These are phyloP conservation scores for Talaromyces trachyspermus DNA, from an alignment of 495 filamentous ascomycete species.

Conservation along the genomic window DNA sequence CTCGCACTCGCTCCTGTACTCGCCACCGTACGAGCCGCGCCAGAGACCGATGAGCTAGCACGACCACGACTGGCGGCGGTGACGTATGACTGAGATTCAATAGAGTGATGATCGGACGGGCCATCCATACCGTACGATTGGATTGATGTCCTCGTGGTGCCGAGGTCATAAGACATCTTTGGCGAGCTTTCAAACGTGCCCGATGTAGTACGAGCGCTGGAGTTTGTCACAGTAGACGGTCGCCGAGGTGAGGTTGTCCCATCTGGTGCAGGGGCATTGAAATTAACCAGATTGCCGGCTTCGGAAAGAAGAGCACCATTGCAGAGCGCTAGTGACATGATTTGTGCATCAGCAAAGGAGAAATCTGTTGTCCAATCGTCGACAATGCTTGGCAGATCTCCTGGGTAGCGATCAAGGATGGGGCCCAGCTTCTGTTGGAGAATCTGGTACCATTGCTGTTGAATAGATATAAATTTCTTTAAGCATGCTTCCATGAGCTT, in stretches of 20 bases:
- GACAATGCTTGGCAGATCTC: constrained; percentile 56
- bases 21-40: not conserved
- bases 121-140: constrained; percentile 29
- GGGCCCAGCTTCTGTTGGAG: constrained; percentile 74
- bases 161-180: constrained; percentile 45
- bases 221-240: constrained; percentile 37
- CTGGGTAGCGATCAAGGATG: constrained; percentile 64
- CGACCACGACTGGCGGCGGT: not conserved
- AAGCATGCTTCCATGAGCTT: constrained; percentile 74
- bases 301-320: constrained; percentile 52
- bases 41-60: constrained; percentile 8
- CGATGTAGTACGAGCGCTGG: constrained; percentile 48
- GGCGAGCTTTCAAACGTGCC: constrained; percentile 57
- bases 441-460: constrained; percentile 67
- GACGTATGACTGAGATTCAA: constrained; percentile 1
- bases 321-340: constrained; percentile 47
- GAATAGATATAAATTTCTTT: constrained; percentile 72
- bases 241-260: constrained; percentile 33
- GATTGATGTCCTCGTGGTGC: constrained; percentile 26
- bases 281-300: constrained; percentile 41
- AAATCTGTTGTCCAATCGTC: constrained; percentile 68
- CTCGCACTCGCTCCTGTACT: constrained; percentile 5
- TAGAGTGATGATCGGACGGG: constrained; percentile 15
- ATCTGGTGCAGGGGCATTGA: constrained; percentile 45
- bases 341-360: constrained; percentile 42